Conservation (phyloP, 257 asterid species). For the Prunella vulgaris region DNA sequence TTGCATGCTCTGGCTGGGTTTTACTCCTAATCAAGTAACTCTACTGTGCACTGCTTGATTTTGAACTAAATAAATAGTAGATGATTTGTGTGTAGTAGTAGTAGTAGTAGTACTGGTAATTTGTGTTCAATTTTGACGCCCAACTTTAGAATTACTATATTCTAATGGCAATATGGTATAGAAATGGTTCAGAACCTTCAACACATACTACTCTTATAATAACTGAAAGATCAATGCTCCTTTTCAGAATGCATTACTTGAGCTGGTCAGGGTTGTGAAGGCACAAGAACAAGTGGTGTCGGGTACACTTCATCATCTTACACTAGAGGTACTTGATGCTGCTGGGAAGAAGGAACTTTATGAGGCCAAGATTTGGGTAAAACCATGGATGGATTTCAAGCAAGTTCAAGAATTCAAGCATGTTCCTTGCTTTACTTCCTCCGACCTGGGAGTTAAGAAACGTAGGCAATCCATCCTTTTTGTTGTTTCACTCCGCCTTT, state of each 20-base stretch:
- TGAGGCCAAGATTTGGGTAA: slow-evolving; percentile 89
- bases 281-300: slow-evolving; percentile 75
- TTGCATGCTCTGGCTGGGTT: too few species aligned
- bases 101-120: too few species aligned
- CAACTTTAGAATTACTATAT: too few species aligned
- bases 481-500: background rate
- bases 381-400: slow-evolving; percentile 84
- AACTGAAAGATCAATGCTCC: background rate
- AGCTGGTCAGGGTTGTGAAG: slow-evolving; percentile 78
- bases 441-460: slow-evolving; percentile 72
- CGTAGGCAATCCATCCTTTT: slow-evolving; percentile 32
- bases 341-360: slow-evolving; percentile 73
- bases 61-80: too few species aligned
- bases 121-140: too few species aligned
- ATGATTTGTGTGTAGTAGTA: background rate
- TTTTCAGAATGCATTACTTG: slow-evolving; percentile 58
- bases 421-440: slow-evolving; percentile 51
- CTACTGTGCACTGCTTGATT: background rate
- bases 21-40: background rate
- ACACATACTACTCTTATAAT: background rate
- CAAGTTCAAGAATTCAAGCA: slow-evolving; percentile 79
- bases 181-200: too few species aligned
- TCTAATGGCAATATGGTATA: too few species aligned
- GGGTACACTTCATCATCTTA: slow-evolving; percentile 73
- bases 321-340: slow-evolving; percentile 74